phyloP scores from a whole-genome alignment of 2,329 filamentous ascomycete species.

The Chaetomium sp. region DNA sequence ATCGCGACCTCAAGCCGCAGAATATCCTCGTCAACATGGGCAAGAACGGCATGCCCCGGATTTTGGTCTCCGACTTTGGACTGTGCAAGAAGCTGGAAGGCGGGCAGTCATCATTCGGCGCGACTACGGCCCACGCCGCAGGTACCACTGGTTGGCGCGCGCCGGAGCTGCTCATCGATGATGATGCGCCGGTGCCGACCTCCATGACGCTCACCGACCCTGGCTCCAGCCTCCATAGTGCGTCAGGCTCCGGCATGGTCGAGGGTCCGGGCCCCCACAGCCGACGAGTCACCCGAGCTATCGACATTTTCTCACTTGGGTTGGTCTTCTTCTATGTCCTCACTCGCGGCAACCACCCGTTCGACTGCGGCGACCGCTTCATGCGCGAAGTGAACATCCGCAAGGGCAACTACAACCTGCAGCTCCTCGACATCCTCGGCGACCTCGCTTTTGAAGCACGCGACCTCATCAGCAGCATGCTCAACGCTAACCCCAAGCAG shows the following conservation, averaged over 20 bases:
- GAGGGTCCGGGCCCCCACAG: slow-evolving; percentile 49
- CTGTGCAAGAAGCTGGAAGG: slow-evolving; percentile 95
- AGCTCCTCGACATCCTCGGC: slow-evolving; percentile 66
- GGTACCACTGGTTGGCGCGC: slow-evolving; percentile 96
- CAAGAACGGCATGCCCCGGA: slow-evolving; percentile 64
- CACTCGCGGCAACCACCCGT: slow-evolving; percentile 85
- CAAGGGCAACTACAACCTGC: slow-evolving; percentile 71
- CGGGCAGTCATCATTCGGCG: slow-evolving; percentile 88
- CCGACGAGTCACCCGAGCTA: slow-evolving; percentile 85
- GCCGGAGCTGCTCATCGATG: slow-evolving; percentile 81
- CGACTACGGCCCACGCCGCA: slow-evolving; percentile 86
- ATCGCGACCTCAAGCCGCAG: slow-evolving; percentile 94
- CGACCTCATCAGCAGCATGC: slow-evolving; percentile 80
- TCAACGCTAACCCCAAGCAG: slow-evolving; percentile 45
- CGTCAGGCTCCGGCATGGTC: slow-evolving; percentile 16
- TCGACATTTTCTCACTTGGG: slow-evolving; percentile 95
- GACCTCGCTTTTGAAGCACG: slow-evolving; percentile 82
- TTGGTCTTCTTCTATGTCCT: slow-evolving; percentile 99
- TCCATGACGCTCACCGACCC: slow-evolving; percentile 39
- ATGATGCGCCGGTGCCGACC: slow-evolving; percentile 52
- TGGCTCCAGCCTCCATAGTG: slow-evolving; percentile 52
- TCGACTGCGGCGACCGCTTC: slow-evolving; percentile 88
- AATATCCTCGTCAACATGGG: slow-evolving; percentile 84
- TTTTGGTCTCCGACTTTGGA: slow-evolving; percentile 95
- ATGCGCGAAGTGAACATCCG: slow-evolving; percentile 97